These are phyloP conservation scores for Uncinocarpus reesii DNA, from an alignment of 2,329 filamentous ascomycete genomes.

Conservation along the genomic window DNA sequence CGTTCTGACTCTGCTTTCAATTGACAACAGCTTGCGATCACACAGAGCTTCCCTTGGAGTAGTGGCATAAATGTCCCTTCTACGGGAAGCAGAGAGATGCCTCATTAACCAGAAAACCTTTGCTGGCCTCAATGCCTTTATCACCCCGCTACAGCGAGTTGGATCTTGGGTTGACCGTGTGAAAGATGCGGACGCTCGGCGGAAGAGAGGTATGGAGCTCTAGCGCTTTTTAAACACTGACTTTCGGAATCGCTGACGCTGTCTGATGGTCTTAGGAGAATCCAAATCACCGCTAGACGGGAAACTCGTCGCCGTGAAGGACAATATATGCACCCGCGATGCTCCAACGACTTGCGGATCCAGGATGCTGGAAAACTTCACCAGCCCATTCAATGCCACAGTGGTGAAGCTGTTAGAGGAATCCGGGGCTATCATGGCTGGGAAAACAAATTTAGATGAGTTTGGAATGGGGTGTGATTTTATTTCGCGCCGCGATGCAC, in stretches of 20 bases:
- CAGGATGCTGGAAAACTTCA: slow-evolving; percentile 57
- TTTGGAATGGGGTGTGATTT: slow-evolving; percentile 70
- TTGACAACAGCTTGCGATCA: too few relatives aligned
- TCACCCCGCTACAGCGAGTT: slow-evolving; percentile 29
- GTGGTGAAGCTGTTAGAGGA: slow-evolving; percentile 59
- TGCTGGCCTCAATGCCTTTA: slow-evolving; percentile 33
- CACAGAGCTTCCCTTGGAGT: neutral
- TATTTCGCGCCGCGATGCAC: neutral
- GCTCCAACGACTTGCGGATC: slow-evolving; percentile 79
- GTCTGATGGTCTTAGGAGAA: slow-evolving; percentile 21
- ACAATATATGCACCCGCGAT: slow-evolving; percentile 60
- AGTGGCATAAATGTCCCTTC: slow-evolving; percentile 33
- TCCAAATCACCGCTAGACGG: slow-evolving; percentile 35
- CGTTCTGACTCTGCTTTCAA: neutral
- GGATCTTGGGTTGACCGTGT: slow-evolving; percentile 30
- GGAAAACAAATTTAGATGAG: slow-evolving; percentile 90
- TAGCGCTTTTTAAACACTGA: neutral
- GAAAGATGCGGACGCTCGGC: slow-evolving; percentile 30
- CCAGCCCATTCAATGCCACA: slow-evolving; percentile 71
- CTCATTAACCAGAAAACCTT: slow-evolving; percentile 33
- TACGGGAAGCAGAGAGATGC: slow-evolving; percentile 37
- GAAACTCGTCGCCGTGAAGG: slow-evolving; percentile 56
- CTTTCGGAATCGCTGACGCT: neutral
- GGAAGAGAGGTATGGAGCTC: slow-evolving; percentile 25
- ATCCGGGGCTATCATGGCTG: slow-evolving; percentile 54